Base-by-base conservation (phyloP, 768 basidiomycete genomes). In the Collybia mongolica region DNA sequence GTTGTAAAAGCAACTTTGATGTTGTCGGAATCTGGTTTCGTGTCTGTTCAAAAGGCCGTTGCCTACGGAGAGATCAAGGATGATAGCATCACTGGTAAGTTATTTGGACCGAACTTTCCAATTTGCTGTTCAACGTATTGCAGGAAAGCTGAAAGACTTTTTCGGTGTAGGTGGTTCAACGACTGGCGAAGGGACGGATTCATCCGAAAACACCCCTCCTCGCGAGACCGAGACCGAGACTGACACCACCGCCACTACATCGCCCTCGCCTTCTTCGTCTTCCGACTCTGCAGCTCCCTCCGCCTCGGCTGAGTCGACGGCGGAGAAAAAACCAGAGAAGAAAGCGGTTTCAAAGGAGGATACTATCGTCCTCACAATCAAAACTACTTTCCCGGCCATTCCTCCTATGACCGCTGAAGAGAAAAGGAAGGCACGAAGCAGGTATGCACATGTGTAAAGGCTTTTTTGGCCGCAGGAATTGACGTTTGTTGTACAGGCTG, bases 111-210 rank as follows among this genome's bases (percentile, higher is more conserved):
- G 6, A 11, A 37, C 40, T 29, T n/a, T 36, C 6, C 9, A 29
- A 20, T 14, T 23, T 49, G 53, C 39, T 44, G 49, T 19, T 54
- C 26, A 57, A 42, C 47, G 56, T 22, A 44, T 37, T 44, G 22
- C 58, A 83, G 93, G 89, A 51, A 93, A 90, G 70, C 70, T 99
- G 52, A 97, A 95, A 72, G 86, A 84, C 37, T 69, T 99, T 52
- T 96, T 98, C 61, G 88, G 88, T 24, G 81, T 75, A 39, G 77
- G 80, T 45, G 65, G 76, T 44, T 73, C 74, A 3, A 73, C 77
- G 5, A 52, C 71, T 2, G 75, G 68, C 3, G 68, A 75, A 26
- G 64, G 66, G 11, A 70, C 72, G 2, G 68, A 74, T 37, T 60
- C 75, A 5, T 66, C 70, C 22, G 74, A 76, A 40, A 73, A 76